These are phyloP conservation scores for Phytophthora ohioensis DNA, from an alignment of 352 stramenopile species.

Conservation along the genomic window DNA sequence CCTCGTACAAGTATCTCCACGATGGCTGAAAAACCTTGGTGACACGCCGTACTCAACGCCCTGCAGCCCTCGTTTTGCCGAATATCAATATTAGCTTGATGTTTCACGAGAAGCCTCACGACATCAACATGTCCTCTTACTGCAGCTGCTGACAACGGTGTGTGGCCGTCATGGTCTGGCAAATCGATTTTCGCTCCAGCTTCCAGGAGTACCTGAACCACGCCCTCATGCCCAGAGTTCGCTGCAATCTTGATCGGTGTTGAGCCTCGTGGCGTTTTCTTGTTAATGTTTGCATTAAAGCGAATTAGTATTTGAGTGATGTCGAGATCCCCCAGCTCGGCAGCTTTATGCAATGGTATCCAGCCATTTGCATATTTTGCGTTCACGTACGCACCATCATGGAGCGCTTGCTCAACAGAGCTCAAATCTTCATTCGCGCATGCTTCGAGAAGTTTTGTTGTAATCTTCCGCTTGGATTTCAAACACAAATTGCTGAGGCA, in stretches of 20 bases:
- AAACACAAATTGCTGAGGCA: too few species aligned
- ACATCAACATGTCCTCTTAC: slow-evolving; percentile 2
- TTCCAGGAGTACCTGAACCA: slow-evolving; percentile 10
- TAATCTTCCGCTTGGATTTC: neutral
- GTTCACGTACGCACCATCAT: slow-evolving; percentile 3
- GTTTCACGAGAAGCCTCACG: slow-evolving; percentile 15
- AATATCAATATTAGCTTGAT: slow-evolving; percentile 13
- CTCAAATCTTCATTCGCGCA: slow-evolving; percentile 2
- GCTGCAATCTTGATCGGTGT: slow-evolving; percentile 24
- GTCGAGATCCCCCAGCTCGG: slow-evolving; percentile 6
- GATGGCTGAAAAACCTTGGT: neutral
- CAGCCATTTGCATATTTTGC: slow-evolving; percentile 1
- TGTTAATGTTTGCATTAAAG: slow-evolving; percentile 9
- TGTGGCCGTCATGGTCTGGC: slow-evolving; percentile 10
- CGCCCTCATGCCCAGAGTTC: neutral
- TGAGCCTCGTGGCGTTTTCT: slow-evolving; percentile 11
- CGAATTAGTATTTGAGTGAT: slow-evolving; percentile 7
- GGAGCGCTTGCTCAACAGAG: slow-evolving; percentile 14
- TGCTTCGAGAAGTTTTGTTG: slow-evolving; percentile 1
- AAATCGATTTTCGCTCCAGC: slow-evolving; percentile 8
- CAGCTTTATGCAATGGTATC: slow-evolving; percentile 3
- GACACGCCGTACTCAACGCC: slow-evolving; percentile 17
- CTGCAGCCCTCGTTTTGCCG: slow-evolving; percentile 1
- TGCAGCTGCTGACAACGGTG: slow-evolving; percentile 11
- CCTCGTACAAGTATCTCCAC: slow-evolving; percentile 4